These are phyloP conservation scores for Exophiala sp. DNA, from an alignment of 2,329 filamentous ascomycete species.

Conservation along the genomic window DNA sequence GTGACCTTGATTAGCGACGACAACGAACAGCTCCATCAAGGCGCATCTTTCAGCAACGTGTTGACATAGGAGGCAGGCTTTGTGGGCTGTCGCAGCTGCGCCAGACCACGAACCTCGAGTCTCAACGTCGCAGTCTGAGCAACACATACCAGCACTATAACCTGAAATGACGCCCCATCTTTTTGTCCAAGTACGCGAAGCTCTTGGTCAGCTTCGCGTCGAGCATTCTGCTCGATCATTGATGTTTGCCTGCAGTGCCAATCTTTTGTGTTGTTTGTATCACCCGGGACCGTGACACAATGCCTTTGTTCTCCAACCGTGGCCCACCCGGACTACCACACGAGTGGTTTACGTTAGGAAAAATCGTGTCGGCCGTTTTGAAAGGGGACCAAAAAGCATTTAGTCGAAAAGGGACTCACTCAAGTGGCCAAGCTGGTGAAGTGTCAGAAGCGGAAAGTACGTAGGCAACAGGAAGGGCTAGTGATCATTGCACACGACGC, in stretches of 20 bases:
- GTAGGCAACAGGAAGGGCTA: no score
- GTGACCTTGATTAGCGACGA: constrained; percentile 11
- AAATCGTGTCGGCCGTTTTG: no score
- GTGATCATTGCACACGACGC: no score
- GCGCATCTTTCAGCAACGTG: not conserved
- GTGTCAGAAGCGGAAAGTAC: no score
- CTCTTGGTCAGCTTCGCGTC: constrained; percentile 12
- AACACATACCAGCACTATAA: constrained; percentile 64
- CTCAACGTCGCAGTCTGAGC: constrained; percentile 5
- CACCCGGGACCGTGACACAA: constrained; percentile 11
- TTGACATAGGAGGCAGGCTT: not conserved
- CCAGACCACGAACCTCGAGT: not conserved
- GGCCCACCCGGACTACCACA: not conserved
- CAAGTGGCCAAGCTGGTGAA: no score
- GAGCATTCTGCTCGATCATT: constrained; percentile 21
- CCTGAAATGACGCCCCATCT: constrained; percentile 58
- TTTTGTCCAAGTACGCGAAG: constrained; percentile 28
- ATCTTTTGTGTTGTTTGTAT: constrained; percentile 2
- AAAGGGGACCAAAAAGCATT: no score
- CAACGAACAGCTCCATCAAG: not conserved
- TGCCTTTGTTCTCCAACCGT: not conserved
- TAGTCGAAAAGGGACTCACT: no score
- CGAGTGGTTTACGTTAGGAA: no score
- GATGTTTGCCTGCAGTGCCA: constrained; percentile 1
- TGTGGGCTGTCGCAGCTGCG: no score